Evolutionary conservation across 2,329 filamentous ascomycete genomes (phyloP), one percentile per base, ranked within the genome.

Genomic region (Plectosphaerella plurivora): DNA sequence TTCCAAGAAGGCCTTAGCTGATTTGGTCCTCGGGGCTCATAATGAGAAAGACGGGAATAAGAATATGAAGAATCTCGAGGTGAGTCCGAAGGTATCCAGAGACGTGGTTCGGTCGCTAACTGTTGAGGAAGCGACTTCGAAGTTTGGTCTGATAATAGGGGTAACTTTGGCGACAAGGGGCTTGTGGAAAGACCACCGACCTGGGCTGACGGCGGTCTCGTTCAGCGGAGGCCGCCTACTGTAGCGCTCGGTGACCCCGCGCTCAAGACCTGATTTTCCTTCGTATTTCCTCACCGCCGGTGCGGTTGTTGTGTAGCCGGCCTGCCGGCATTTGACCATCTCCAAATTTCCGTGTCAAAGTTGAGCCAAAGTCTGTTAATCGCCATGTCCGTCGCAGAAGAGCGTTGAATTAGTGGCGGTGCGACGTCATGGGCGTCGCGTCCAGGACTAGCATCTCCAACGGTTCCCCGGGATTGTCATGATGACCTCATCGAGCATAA

Each of bases 401-500:
- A 39, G 15, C 28, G 37, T 39, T 39, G 37, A 7, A 3, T 39
- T 39, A 39, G 37, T 39, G 37, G 37, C 16, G 12, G 28, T 18
- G 7, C 47, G 47, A 49, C 47, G 47, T 49, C 47, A 49, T 41
- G 18, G 20, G 18, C 5, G 20, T 49, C 15, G 47, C 25, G 10
- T 49, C 14, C 47, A 18, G 39, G 35, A 41, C 35, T 28, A 36
- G 25, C 25, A n/a, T 16, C 20, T 22, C 46, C 46, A n/a, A 37
- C 18, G 4, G 20, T 36, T 11, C 12, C 16, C 14, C 47, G 22
- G 25, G 22, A 3, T 6, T 41, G 22, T 18, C 15, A 18, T 16
- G 5, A 41, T 49, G 47, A 49, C 47, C 47, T 49, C 47, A 49
- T 49, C 36, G 20, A 49, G 47, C 35, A 49, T 49, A 20, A 12